A percentile compares a stretch with the other conserved stretches of the same genome.
phyloP scores from a whole-genome alignment of 768 basidiomycete genomes.

The Amanita subjunquillea region DNA sequence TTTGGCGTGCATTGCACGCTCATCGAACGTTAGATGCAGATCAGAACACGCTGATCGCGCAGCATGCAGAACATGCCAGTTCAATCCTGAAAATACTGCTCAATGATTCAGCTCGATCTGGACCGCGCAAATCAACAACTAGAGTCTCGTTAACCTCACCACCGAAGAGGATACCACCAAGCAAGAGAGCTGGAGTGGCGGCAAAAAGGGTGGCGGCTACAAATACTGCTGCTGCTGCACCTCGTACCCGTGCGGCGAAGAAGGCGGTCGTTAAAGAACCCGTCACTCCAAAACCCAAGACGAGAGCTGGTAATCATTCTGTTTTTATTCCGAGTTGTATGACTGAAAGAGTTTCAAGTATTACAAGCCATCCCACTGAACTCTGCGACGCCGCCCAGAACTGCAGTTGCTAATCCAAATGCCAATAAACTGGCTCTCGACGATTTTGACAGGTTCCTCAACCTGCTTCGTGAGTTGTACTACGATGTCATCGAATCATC shows the following conservation, averaged over 20 bases:
- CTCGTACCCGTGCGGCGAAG: slow-evolving; percentile 7
- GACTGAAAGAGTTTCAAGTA: slow-evolving; percentile 11
- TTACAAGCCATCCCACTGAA: slow-evolving; percentile 21
- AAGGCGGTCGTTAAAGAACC: slow-evolving; percentile 17
- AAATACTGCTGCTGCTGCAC: neutral
- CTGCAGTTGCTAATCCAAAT: slow-evolving; percentile 10
- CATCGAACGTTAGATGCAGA: slow-evolving; percentile 42
- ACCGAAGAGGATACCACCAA: slow-evolving; percentile 2
- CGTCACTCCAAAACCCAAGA: slow-evolving; percentile 34
- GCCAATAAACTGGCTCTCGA: slow-evolving; percentile 20
- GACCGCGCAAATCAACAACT: slow-evolving; percentile 9
- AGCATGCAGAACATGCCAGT: slow-evolving; percentile 47
- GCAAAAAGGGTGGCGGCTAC: neutral
- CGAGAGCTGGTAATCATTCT: slow-evolving; percentile 23
- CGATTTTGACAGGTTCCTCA: slow-evolving; percentile 30
- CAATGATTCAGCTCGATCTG: neutral
- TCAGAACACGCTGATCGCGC: slow-evolving; percentile 33
- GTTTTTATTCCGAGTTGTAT: neutral
- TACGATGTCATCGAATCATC: neutral
- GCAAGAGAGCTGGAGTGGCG: neutral
- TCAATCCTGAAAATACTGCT: slow-evolving; percentile 32
- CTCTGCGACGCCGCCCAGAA: slow-evolving; percentile 5
- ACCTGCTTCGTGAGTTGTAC: slow-evolving; percentile 41
- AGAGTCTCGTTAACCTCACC: slow-evolving; percentile 14
- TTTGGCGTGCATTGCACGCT: slow-evolving; percentile 65